Conservation (phyloP, 169 alveolate species). For the Babesia ovata region DNA sequence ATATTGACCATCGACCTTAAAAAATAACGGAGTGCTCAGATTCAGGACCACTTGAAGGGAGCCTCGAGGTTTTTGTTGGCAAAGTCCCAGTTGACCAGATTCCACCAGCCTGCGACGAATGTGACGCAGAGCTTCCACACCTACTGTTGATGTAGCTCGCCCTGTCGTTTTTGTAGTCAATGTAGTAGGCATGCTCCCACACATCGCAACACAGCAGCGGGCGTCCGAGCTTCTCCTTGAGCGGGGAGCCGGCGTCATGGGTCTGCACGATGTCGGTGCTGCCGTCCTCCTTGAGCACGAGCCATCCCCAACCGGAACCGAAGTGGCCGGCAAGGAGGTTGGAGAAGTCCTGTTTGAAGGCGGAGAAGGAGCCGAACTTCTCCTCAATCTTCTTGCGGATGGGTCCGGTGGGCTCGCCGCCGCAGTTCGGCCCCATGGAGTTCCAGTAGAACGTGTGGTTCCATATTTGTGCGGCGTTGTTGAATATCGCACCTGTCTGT, state of each 20-base stretch:
- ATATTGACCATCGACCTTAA: neutral
- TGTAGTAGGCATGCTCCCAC: conserved; percentile 97
- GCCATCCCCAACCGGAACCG: conserved; percentile 99
- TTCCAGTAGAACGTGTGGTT: conserved; percentile 94
- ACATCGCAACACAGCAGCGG: conserved; percentile 92
- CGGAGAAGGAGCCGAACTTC: conserved; percentile 85
- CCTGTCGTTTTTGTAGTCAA: conserved; percentile 90
- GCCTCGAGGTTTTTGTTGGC: conserved; percentile 78
- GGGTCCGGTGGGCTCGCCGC: conserved; percentile 87
- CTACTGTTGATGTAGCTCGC: conserved; percentile 85
- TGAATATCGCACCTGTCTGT: conserved; percentile 82
- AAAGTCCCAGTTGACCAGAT: conserved; percentile 92
- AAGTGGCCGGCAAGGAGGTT: conserved; percentile 87
- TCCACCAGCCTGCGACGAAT: conserved; percentile 82
- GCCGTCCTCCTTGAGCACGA: conserved; percentile 88
- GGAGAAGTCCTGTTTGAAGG: conserved; percentile 84
- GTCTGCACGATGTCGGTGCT: conserved; percentile 89
- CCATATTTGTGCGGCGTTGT: conserved; percentile 90
- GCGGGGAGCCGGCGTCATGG: conserved; percentile 90
- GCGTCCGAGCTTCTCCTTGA: conserved; percentile 82
- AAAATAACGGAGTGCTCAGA: neutral
- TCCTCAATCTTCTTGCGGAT: conserved; percentile 81
- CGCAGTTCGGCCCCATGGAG: conserved; percentile 90
- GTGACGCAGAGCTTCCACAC: neutral
- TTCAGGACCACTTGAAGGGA: conserved; percentile 46